Base-by-base conservation (phyloP, 106 monocot species). In the Narthecium ossifragum region DNA sequence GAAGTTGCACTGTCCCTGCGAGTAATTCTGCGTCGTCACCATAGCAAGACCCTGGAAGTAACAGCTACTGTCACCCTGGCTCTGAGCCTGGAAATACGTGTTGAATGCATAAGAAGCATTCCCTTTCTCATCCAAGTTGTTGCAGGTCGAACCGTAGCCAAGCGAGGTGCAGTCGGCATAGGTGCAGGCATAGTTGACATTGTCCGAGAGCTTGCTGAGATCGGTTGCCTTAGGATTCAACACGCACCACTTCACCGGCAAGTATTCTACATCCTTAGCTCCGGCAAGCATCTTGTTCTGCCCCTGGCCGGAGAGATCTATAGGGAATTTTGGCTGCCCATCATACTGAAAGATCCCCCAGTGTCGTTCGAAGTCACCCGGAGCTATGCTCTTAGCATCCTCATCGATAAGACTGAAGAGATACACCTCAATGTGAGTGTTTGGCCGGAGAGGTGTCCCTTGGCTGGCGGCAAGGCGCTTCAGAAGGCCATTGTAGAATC, bases 101-200 rank as follows among this genome's bases (percentile, higher is more conserved):
- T 76, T 76, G 57, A 66, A 73, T 38, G 73, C 73, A 53, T 73
- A 73, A 8, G 59, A 66, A 26, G 73, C 66, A 41, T 60, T 73
- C 51, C 73, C 73, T n/a, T 41, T 18, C 1, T 34, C 43, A 26
- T 60, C 66, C 41, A 66, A 22, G 9, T 29, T 21, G 33, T 73
- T 73, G 59, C 73, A 73, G 1, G 59, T 27, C 5, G 73, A 73
- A 1, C 66, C 73, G 32, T 66, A 65, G 24, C 60, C 60, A 30
- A 73, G 51, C 31, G 73, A 11, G 4, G 73, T 66, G 73, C 55
- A 56, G 34, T 56, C 55, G 0, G 55, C 0, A 1, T 20, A 34
- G n/a, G 52, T 45, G 52, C 73, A 73, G 0, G 73, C 73, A 34
- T 38, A 66, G 34, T 26, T 53, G 25, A 73, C 46, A 18, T 51